These are phyloP conservation scores for Fusarium gaditjirri DNA, from an alignment of 2,329 filamentous ascomycete species.

Conservation along the genomic window DNA sequence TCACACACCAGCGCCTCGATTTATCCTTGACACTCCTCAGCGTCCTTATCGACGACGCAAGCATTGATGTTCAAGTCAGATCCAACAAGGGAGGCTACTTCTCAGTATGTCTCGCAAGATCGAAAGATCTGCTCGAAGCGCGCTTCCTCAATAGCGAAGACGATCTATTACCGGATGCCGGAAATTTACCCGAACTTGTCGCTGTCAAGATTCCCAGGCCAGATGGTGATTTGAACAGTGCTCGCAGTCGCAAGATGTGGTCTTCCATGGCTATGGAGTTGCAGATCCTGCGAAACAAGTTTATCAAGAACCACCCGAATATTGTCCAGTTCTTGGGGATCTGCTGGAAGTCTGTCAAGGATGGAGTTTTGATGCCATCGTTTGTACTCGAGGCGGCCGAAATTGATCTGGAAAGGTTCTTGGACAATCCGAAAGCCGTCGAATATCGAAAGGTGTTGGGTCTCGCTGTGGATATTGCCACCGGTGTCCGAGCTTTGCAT, in stretches of 20 bases:
- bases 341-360: background rate
- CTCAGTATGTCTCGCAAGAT: background rate
- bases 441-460: background rate
- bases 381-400: background rate
- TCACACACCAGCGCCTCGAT: background rate
- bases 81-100: background rate
- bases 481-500: background rate
- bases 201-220: background rate
- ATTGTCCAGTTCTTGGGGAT: accelerated
- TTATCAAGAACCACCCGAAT: background rate
- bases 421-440: background rate
- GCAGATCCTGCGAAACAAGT: background rate
- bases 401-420: background rate
- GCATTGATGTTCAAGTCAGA: background rate
- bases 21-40: accelerated
- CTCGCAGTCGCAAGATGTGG: background rate
- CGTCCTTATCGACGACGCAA: background rate
- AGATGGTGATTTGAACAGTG: background rate
- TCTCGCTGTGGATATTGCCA: accelerated
- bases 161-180: background rate
- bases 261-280: background rate
- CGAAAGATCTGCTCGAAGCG: background rate
- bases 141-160: background rate
- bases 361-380: background rate
- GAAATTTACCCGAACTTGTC: accelerated